A percentile compares a stretch with the other conserved stretches of the same genome.
Conservation (phyloP, 2,329 filamentous ascomycete species). For the Graphilbum ipis-grandicollis region DNA sequence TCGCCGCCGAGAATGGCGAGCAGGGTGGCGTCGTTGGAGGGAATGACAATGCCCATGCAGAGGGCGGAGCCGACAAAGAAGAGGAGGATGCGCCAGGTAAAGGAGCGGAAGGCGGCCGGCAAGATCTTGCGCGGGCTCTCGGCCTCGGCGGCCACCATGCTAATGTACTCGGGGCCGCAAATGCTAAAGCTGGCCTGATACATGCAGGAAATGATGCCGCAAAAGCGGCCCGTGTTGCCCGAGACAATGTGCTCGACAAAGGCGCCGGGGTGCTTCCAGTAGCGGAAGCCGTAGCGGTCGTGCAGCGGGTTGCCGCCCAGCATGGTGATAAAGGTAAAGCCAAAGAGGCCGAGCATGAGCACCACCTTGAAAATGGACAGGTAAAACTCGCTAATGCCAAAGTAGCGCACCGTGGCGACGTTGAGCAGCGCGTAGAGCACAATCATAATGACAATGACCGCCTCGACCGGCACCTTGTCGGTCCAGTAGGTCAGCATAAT, state of each 20-base stretch:
- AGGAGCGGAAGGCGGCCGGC: conserved; percentile 46
- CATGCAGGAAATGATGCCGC: conserved; percentile 46
- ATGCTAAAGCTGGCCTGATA: conserved; percentile 43
- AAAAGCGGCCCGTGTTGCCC: conserved; percentile 38
- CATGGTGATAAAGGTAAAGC: conserved; percentile 25
- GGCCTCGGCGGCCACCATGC: conserved; percentile 32
- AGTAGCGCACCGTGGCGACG: conserved; percentile 21
- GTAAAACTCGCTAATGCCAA: conserved; percentile 27
- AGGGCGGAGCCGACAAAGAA: conserved; percentile 53
- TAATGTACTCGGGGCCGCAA: conserved; percentile 43
- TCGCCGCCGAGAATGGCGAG: conserved; percentile 31
- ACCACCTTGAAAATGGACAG: conserved; percentile 22
- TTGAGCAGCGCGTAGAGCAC: conserved; percentile 17
- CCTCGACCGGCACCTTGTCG: conserved; percentile 19
- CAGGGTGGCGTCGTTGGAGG: conserved; percentile 39
- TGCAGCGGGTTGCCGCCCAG: conserved; percentile 24
- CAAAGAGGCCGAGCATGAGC: conserved; percentile 15
- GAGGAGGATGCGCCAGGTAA: conserved; percentile 46
- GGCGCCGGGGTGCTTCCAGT: conserved; percentile 26
- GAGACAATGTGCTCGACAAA: conserved; percentile 25
- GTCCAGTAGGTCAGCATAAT: conserved; percentile 41
- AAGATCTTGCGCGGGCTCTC: conserved; percentile 40
- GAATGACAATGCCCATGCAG: conserved; percentile 42
- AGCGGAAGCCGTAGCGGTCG: conserved; percentile 17
- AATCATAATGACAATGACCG: conserved; percentile 7